Evolutionary conservation across 1,284 basidiomycete species (phyloP).

Genomic region (Somion occarium): DNA sequence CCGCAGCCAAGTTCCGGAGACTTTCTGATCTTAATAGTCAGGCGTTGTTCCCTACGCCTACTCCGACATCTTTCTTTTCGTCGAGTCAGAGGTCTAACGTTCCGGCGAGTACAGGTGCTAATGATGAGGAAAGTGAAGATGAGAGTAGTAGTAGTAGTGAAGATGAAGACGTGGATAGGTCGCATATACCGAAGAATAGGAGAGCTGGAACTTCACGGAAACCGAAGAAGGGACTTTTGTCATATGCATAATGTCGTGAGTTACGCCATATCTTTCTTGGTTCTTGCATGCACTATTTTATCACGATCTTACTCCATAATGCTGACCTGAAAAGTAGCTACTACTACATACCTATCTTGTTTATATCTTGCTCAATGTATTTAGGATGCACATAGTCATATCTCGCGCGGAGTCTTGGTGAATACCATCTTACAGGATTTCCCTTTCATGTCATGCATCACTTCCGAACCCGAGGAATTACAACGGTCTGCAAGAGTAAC

Average conservation of each 20-base stretch:
- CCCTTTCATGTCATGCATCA: too few relatives aligned
- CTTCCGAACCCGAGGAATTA: too few relatives aligned
- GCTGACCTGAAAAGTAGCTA: too few relatives aligned
- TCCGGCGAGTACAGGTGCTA: slow-evolving; percentile 24
- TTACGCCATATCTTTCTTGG: too few relatives aligned
- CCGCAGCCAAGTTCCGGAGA: slow-evolving; percentile 33
- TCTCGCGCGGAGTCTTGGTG: too few relatives aligned
- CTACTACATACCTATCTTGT: too few relatives aligned
- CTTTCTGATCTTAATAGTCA: slow-evolving; percentile 52
- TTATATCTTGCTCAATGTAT: too few relatives aligned
- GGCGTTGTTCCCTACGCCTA: slow-evolving; percentile 30
- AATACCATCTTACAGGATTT: too few relatives aligned
- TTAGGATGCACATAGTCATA: too few relatives aligned
- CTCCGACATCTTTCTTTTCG: slow-evolving; percentile 16
- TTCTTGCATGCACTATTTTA: too few relatives aligned
- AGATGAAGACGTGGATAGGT: slow-evolving; percentile 27
- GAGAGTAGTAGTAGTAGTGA: slow-evolving; percentile 30
- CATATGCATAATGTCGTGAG: slow-evolving; percentile 1
- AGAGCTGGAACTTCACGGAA: slow-evolving; percentile 42
- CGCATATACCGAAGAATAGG: slow-evolving; percentile 55
- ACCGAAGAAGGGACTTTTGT: slow-evolving; percentile 20
- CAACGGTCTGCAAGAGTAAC: too few relatives aligned
- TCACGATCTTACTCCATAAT: too few relatives aligned
- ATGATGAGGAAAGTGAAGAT: slow-evolving; percentile 31
- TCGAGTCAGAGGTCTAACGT: slow-evolving; percentile 19